phyloP scores from a whole-genome alignment of 345 rosid species.

The Mallotus nudiflorus region DNA sequence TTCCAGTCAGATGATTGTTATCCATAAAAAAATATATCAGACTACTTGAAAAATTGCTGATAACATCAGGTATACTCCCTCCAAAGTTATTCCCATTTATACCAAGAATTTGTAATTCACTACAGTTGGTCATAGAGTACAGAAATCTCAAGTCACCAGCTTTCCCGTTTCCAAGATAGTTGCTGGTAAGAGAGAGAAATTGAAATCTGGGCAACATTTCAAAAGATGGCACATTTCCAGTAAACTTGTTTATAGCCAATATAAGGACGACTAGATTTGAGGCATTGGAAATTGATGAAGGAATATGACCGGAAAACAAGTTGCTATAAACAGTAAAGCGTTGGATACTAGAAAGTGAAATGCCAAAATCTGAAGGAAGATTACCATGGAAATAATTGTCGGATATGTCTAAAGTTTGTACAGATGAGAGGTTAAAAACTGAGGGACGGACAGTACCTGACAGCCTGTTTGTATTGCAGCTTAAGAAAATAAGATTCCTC shows the following conservation, averaged over 20 bases:
- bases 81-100: background rate
- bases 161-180: constrained; percentile 12
- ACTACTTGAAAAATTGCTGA: constrained; percentile 22
- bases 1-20: constrained; percentile 2
- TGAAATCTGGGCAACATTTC: constrained; percentile 9
- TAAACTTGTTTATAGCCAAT: constrained; percentile 2
- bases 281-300: constrained; percentile 25
- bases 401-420: background rate
- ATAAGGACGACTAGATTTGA: constrained; percentile 3
- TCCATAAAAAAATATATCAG: accelerated
- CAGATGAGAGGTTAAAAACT: constrained; percentile 17
- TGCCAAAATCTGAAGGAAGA: constrained; percentile 9
- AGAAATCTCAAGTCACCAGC: constrained; percentile 16
- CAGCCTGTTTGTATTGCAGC: background rate
- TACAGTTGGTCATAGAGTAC: constrained; percentile 15
- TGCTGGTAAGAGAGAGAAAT: background rate
- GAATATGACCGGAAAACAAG: constrained; percentile 19
- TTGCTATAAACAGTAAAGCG: background rate
- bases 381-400: background rate
- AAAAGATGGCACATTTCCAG: constrained; percentile 18
- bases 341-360: constrained; percentile 16
- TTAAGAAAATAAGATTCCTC: background rate
- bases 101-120: background rate
- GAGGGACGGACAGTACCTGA: constrained; percentile 17
- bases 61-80: constrained; percentile 14